These are phyloP conservation scores for Limonomyces culmigenus DNA, from an alignment of 1,284 basidiomycete genomes.

Conservation along the genomic window DNA sequence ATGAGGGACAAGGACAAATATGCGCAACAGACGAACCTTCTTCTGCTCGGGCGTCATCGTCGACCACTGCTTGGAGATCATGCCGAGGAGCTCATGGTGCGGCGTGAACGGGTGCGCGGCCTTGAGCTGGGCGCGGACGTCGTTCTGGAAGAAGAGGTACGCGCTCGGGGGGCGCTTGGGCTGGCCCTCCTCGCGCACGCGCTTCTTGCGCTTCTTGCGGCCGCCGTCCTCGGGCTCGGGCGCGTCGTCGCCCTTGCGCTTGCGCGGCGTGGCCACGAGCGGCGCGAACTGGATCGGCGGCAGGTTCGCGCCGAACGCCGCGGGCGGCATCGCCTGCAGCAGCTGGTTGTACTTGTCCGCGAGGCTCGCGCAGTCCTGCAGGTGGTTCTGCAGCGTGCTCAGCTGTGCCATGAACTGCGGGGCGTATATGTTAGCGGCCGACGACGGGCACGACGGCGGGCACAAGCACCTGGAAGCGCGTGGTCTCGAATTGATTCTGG, in stretches of 20 bases:
- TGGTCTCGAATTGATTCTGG: conserved; percentile 27
- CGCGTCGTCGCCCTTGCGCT: background rate
- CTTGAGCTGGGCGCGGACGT: conserved; percentile 63
- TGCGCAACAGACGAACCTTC: conserved; percentile 30
- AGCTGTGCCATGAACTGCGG: conserved; percentile 35
- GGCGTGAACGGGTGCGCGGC: conserved; percentile 43
- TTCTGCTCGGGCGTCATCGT: conserved; percentile 52
- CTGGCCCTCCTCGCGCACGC: conserved; percentile 77
- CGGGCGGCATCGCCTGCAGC: conserved; percentile 6
- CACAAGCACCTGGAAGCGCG: conserved; percentile 27
- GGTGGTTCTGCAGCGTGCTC: conserved; percentile 30
- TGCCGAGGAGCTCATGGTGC: conserved; percentile 55
- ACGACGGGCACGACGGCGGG: conserved; percentile 3
- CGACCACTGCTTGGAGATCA: conserved; percentile 67
- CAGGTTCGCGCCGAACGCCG: no score
- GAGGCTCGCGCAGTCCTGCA: conserved; percentile 39
- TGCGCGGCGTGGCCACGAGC: conserved; percentile 2
- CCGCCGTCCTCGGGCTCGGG: no score
- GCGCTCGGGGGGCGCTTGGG: conserved; percentile 91
- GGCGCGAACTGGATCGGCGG: conserved; percentile 10
- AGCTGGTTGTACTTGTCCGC: conserved; percentile 31
- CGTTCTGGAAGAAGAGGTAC: conserved; percentile 94
- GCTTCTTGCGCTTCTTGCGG: conserved; percentile 30
- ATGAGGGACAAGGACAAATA: background rate
- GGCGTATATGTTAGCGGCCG: conserved; percentile 4